Base-by-base conservation (phyloP, 495 filamentous ascomycete genomes). In the Geopyxis carbonaria region DNA sequence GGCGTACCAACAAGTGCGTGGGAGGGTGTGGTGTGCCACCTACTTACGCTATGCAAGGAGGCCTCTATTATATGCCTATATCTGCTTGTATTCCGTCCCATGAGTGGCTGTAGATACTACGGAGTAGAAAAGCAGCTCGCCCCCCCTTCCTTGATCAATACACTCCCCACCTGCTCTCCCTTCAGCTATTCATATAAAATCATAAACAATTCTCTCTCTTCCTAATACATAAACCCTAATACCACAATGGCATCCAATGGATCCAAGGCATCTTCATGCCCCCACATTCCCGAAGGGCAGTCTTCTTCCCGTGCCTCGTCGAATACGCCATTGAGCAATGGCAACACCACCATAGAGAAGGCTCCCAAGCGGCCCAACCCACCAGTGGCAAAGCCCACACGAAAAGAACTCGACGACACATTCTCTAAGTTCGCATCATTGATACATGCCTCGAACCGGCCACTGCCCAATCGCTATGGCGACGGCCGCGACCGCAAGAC, bases 381-480 rank as follows among this genome's bases (percentile, higher is more conserved):
- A 16, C 36, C 36, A 6, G 36, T 39, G 9, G 36, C 22, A 33
- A 54, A 41, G 22, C 41, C 35, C n/a, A 37, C 51, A 9, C 44
- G 42, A 13, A 45, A 52, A 20, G 51, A 48, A 15, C 45, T 53
- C 5, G 51, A 54, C 21, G 52, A 30, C n/a, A 32, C 34, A 29
- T 53, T 54, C 22, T 35, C 40, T n/a, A 43, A 55, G 31, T 44
- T 55, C 27, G 25, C 51, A 34, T 20, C 32, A 1, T 22, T 82
- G 14, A 66, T 83, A 33, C 68, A 74, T 34, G 70, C 77, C 21
- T 70, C 69, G 22, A 64, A 65, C 32, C 64, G 70, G 34, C 79
- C 81, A 19, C 50, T 80, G 43, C 77, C 81, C 0, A 70, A 64
- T 40, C 70, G 81, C 48, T 68, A 61, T 32, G 74, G 76, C 9